Conservation (phyloP, 352 stramenopile genomes). For the Pythium insidiosum region DNA sequence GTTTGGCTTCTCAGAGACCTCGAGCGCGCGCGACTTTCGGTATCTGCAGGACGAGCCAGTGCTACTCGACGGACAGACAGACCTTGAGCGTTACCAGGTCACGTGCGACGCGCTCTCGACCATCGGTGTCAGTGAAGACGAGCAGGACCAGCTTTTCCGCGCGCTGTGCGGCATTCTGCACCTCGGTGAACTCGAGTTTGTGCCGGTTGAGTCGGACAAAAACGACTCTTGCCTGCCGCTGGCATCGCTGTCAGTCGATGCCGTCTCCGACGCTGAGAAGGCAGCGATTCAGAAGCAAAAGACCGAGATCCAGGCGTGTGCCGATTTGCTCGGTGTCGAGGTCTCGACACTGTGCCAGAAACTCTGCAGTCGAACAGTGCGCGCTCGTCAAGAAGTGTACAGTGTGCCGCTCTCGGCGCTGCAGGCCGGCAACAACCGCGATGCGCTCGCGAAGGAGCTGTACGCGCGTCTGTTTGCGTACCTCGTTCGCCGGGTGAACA, state of each 20-base stretch:
- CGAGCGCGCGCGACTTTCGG: slow-evolving; percentile 49
- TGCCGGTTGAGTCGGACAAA: slow-evolving; percentile 65
- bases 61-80: slow-evolving; percentile 55
- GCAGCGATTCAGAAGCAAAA: slow-evolving; percentile 42
- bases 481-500: slow-evolving; percentile 85
- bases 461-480: slow-evolving; percentile 94
- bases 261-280: slow-evolving; percentile 6
- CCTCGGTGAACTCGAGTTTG: slow-evolving; percentile 78
- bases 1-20: slow-evolving; percentile 38
- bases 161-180: slow-evolving; percentile 70
- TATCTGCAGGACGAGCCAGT: slow-evolving; percentile 73
- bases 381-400: slow-evolving; percentile 78
- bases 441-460: slow-evolving; percentile 94
- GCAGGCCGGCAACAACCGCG: slow-evolving; percentile 82
- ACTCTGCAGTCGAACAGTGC: slow-evolving; percentile 76
- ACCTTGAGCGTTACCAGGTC: slow-evolving; percentile 73
- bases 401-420: slow-evolving; percentile 61
- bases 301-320: slow-evolving; percentile 50
- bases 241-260: slow-evolving; percentile 24
- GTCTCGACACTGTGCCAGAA: slow-evolving; percentile 50
- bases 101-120: slow-evolving; percentile 71
- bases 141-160: slow-evolving; percentile 70
- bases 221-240: slow-evolving; percentile 66
- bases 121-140: slow-evolving; percentile 57
- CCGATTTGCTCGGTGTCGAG: slow-evolving; percentile 62